Base-by-base conservation (phyloP, 352 stramenopile genomes). In the Pythium guiyangense region DNA sequence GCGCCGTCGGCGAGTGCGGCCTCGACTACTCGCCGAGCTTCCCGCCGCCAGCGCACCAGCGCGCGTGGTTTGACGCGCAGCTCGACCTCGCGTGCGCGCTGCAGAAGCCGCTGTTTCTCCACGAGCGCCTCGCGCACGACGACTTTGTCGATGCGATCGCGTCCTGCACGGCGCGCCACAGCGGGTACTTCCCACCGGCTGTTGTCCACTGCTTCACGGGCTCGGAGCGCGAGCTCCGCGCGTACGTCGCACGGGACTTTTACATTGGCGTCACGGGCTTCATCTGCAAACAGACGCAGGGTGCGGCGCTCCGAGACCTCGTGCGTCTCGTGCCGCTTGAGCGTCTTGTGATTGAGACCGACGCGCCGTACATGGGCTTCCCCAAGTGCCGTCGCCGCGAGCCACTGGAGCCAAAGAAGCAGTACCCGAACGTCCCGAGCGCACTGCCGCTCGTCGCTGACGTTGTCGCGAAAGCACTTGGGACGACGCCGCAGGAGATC, bases 141-240 rank as follows among this genome's bases (percentile, higher is more conserved):
- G 80, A 96, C 58, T 85, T 94, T 54, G 54, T 95, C 20, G 59
- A 69, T 12, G 48, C 94, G 3, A 74, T 97, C 39, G 70, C 85
- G 45, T 62, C 82, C 47, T 72, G 73, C 29, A 62, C 71, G 9
- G n/a, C 44, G 20, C 29, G 43, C n/a, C 64, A 82, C 6, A 34
- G 58, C 15, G 73, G 70, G 5, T 76, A 81, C 35, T 67, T 84
- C 26, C 74, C 74, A 0, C 71, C 77, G 17, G 79, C 81, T 11
- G 69, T 96, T 35, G 85, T 97, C 18, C 91, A 97, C 71, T 97
- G 91, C 67, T 97, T 97, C 63, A 97, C 91, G 15, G 88, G 90
- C 18, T 84, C 58, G 0, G 68, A 71, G 27, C 60, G 74, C 5
- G 88, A 97, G 53, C 71, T 95, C 17, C 61, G 75, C 29, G 69